Percentiles rank a stretch among this genome's conserved stretches.
Conservation (phyloP, 73 alveolate genomes). For the Breviolum minutum region DNA sequence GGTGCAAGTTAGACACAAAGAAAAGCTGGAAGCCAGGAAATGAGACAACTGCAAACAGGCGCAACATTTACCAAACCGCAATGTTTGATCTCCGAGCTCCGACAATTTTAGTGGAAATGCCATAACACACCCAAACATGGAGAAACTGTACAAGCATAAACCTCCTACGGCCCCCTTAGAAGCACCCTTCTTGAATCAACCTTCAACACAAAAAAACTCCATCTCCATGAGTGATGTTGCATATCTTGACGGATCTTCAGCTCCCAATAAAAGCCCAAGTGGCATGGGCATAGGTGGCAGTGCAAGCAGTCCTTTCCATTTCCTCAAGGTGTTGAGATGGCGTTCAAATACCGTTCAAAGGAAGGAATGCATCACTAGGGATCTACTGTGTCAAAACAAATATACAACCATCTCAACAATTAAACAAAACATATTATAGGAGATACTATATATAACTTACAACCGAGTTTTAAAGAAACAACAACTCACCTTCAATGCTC, state of each 20-base stretch:
- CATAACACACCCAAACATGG: too few species aligned
- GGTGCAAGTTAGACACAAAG: neutral
- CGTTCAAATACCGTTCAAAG: neutral
- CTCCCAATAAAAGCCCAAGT: neutral
- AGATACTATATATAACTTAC: neutral
- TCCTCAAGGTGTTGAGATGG: neutral
- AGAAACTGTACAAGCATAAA: neutral
- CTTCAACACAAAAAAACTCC: neutral
- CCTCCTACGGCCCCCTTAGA: neutral
- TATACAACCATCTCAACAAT: neutral
- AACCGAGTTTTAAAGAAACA: neutral
- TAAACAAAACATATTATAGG: neutral
- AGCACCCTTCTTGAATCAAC: neutral
- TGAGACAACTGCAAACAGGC: neutral
- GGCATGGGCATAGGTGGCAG: conserved; percentile 62
- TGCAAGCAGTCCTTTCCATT: conserved; percentile 65
- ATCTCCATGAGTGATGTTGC: neutral
- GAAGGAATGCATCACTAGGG: too few species aligned
- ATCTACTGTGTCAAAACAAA: too few species aligned
- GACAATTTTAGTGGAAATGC: neutral
- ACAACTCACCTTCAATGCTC: neutral
- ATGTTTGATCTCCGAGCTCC: neutral
- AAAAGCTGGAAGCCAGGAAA: neutral
- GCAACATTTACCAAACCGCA: neutral
- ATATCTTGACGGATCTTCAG: too few species aligned